A percentile compares a stretch with the other conserved stretches of the same genome.
Conservation (phyloP, 2,329 filamentous ascomycete genomes). For the Alternaria dauci region DNA sequence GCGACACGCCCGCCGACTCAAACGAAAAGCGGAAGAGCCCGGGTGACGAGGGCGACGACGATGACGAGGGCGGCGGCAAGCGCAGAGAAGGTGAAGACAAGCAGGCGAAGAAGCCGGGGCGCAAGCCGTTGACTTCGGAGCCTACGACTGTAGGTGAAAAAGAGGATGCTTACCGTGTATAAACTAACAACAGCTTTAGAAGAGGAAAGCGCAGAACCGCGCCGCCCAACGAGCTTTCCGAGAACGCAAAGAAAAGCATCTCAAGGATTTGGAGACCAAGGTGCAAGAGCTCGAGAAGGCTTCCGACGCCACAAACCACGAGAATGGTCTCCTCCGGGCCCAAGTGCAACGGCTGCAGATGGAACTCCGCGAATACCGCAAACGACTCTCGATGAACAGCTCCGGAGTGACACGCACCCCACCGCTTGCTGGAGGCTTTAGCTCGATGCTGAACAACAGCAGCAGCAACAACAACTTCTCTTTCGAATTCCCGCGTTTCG, state of each 20-base stretch:
- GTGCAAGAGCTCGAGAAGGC: constrained; percentile 76
- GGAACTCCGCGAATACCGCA: constrained; percentile 90
- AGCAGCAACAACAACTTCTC: constrained; percentile 82
- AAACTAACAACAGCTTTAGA: constrained; percentile 62
- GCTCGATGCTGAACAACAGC: constrained; percentile 60
- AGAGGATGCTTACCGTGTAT: constrained; percentile 9
- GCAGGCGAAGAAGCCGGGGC: constrained; percentile 90
- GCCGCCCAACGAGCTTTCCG: constrained; percentile 69
- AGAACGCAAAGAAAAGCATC: constrained; percentile 71
- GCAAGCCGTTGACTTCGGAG: constrained; percentile 94
- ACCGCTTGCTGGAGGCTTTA: constrained; percentile 55
- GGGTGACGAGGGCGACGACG: constrained; percentile 69
- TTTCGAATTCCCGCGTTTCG: constrained; percentile 96
- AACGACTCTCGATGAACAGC: constrained; percentile 74
- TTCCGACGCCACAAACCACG: constrained; percentile 81
- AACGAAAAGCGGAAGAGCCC: constrained; percentile 73
- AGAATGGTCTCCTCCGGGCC: constrained; percentile 84
- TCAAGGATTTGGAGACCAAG: constrained; percentile 74
- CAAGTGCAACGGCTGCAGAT: constrained; percentile 87
- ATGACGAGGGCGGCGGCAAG: constrained; percentile 75
- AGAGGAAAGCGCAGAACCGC: constrained; percentile 82
- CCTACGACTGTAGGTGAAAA: constrained; percentile 83
- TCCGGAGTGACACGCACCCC: constrained; percentile 59
- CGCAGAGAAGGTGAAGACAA: constrained; percentile 85
- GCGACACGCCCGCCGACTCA: constrained; percentile 60